Evolutionary conservation across 768 basidiomycete species (phyloP), one percentile per base, ranked within the genome.

Genomic region (Rossbeevera mucosa): DNA sequence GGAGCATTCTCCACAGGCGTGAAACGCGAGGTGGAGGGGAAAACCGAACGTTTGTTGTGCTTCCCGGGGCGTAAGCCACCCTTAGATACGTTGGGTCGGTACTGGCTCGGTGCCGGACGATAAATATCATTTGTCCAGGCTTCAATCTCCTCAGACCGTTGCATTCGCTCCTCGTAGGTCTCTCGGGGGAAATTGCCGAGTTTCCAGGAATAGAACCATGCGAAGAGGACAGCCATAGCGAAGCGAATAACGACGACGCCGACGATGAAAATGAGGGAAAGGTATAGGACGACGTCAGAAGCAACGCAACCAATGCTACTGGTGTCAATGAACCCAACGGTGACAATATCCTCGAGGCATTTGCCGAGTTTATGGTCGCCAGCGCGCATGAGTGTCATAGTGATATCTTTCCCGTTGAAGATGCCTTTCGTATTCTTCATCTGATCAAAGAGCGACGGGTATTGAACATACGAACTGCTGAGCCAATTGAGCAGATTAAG

Each of bases 161-260:
- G 82, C 85, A 92, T 92, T 13, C 94, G 82, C 66, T 98, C 82
- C 65, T 91, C 86, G 66, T 94, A 92, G 14, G 92, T 91, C 72
- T 99, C 96, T 33, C 82, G 80, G 56, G 88, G 87, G 78, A 95
- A 98, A 58, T 90, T 88, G 44, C 96, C 96, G 38, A 99, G 77
- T 63, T 84, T 84, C 86, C 90, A 93, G n/a, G 89, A 92, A 69
- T 91, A 88, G 80, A 97, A 98, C 96, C 96, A 99, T 22, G 89
- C 80, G 71, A 98, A 99, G 67, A 95, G 77, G 64, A 96, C 90
- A 44, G 96, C 96, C 93, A 98, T 95, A 60, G 80, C 75, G 73
- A 98, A 99, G 30, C 93, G 90, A 68, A 96, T 93, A 49, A 82
- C 79, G 57, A 98, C 95, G 55, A 98, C 95, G 54, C 95, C 95